phyloP scores from a whole-genome alignment of 495 filamentous ascomycete species.

The Jackrogersella minutella region DNA sequence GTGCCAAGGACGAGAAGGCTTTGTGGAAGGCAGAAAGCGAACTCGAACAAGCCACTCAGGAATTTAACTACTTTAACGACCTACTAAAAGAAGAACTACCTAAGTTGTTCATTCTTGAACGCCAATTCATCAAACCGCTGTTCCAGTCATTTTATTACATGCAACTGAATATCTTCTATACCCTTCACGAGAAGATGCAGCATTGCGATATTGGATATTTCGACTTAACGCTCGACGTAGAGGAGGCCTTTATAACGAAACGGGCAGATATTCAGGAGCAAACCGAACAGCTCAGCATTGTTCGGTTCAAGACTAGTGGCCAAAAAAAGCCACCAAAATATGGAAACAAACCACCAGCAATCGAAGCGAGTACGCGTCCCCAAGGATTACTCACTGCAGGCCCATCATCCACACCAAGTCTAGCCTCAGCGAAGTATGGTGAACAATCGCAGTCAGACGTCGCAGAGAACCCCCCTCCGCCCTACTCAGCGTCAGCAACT shows the following conservation, averaged over 20 bases:
- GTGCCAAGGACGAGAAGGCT: slow-evolving; percentile 95
- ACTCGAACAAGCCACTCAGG: slow-evolving; percentile 89
- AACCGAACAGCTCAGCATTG: slow-evolving; percentile 81
- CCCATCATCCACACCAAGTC: slow-evolving; percentile 38
- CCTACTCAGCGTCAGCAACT: slow-evolving; percentile 67
- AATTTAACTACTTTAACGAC: slow-evolving; percentile 97
- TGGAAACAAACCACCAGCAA: slow-evolving; percentile 52
- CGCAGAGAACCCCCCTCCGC: slow-evolving; percentile 55
- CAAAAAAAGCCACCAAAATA: slow-evolving; percentile 65
- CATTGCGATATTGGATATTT: slow-evolving; percentile 97
- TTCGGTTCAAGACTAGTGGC: slow-evolving; percentile 87
- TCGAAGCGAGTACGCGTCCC: slow-evolving; percentile 49
- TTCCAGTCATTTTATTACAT: slow-evolving; percentile 99
- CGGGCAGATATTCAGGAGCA: slow-evolving; percentile 84
- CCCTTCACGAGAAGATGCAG: slow-evolving; percentile 97
- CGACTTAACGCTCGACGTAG: slow-evolving; percentile 86
- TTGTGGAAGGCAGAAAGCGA: slow-evolving; percentile 95
- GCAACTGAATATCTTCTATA: slow-evolving; percentile 99
- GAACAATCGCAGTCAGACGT: slow-evolving; percentile 39
- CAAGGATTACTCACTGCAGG: slow-evolving; percentile 53
- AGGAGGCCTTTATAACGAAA: slow-evolving; percentile 88
- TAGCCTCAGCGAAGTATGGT: slow-evolving; percentile 35
- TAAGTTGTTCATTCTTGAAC: slow-evolving; percentile 88
- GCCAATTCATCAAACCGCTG: slow-evolving; percentile 94
- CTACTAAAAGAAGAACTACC: slow-evolving; percentile 95